These are phyloP conservation scores for Fabrea salina DNA, from an alignment of 169 alveolate species.

Conservation along the genomic window DNA sequence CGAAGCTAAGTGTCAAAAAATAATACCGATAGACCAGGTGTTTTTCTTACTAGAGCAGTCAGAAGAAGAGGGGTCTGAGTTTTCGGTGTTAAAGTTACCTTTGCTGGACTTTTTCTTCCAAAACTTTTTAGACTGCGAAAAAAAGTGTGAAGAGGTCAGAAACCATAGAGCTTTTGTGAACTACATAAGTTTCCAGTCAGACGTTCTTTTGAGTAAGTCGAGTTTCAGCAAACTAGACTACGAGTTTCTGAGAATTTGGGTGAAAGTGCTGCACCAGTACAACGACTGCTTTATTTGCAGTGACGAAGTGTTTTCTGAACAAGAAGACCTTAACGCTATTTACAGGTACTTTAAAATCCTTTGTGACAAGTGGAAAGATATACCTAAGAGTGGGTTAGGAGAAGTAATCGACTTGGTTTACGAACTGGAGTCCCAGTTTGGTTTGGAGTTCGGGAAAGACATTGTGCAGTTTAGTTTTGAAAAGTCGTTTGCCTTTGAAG, in stretches of 20 bases:
- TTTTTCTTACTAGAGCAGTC: neutral
- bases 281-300: neutral
- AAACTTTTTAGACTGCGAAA: slow-evolving; percentile 9
- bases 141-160: neutral
- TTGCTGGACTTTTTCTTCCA: slow-evolving; percentile 11
- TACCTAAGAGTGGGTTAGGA: neutral
- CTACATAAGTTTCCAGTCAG: neutral
- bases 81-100: neutral
- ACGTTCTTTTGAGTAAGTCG: neutral
- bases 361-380: neutral
- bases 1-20: slow-evolving; percentile 37
- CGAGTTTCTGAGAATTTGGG: neutral
- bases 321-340: neutral
- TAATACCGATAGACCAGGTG: neutral
- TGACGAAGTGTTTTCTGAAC: neutral
- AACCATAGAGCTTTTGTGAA: neutral
- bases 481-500: neutral
- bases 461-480: neutral
- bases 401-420: neutral
- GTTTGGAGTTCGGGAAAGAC: neutral
- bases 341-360: neutral
- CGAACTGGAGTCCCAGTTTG: neutral
- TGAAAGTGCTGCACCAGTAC: neutral
- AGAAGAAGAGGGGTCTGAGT: neutral
- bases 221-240: neutral